Evolutionary conservation across 805 yeast species (phyloP), one percentile per base, ranked within the genome.

Genomic region (Candida adriatica): DNA sequence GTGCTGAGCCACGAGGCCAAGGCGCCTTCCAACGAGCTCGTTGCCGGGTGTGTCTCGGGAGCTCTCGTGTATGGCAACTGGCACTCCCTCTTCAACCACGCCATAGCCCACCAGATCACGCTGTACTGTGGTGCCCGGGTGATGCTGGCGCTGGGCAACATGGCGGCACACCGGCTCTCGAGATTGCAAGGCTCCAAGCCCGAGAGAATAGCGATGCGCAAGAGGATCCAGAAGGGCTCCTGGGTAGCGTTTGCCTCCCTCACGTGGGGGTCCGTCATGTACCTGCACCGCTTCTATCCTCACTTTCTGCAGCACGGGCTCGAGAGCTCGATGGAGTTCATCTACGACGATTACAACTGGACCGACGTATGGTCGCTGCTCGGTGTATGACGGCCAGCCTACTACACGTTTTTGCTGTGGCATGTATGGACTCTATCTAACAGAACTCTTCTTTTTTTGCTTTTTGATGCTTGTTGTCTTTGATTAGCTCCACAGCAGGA

Each of bases 211-310:
- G 19, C 29, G 4, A 18, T 44, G 20, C 33, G 46, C 30, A 33
- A 28, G 8, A 35, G 36, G 26, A 44, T 66, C 5, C 58, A 60
- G 29, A 47, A 45, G 13, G 26, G 35, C 4, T 53, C 68, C 0
- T 82, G 87, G 86, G 61, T 70, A 26, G 50, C 69, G 27, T 71
- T 75, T 43, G 78, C 87, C 2, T 73, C 79, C 11, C 38, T 75
- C 6, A 64, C 75, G 7, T 82, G 94, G 94, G 90, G 79, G 0
- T 49, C 70, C 16, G 83, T 80, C 23, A 80, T 82, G 88, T 66
- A 70, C 46, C 61, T 82, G 30, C 81, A 79, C 53, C 68, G 78
- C 35, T 61, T 63, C 37, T 78, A 80, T 42, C 79, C 80, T 3
- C 66, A 67, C 23, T 67, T 68, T 42, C 61, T 83, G 27, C 90